These are phyloP conservation scores for Fusarium graminum DNA, from an alignment of 2,329 filamentous ascomycete genomes.

Conservation along the genomic window DNA sequence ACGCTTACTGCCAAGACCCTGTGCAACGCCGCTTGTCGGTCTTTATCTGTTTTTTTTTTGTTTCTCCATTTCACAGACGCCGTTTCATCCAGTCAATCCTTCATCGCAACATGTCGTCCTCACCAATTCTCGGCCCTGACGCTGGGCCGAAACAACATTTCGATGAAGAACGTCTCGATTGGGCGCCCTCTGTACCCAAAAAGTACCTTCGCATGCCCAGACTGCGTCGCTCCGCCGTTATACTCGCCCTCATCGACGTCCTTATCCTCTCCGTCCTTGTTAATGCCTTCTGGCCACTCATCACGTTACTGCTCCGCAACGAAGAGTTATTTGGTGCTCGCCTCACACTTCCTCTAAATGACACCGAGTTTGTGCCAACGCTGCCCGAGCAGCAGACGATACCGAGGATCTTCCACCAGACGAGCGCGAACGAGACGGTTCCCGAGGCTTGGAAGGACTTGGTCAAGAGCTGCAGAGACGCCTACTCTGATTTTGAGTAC, in stretches of 20 bases:
- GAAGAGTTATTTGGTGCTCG: constrained; percentile 51
- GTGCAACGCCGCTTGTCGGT: constrained; percentile 6
- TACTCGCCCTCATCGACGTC: constrained; percentile 72
- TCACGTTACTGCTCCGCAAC: constrained; percentile 71
- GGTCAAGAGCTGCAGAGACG: constrained; percentile 74
- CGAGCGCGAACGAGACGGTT: constrained; percentile 77
- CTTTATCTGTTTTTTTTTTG: neutral
- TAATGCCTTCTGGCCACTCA: constrained; percentile 76
- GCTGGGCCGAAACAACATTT: constrained; percentile 29
- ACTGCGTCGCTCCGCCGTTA: constrained; percentile 60
- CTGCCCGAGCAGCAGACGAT: constrained; percentile 76
- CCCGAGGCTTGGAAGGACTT: constrained; percentile 74
- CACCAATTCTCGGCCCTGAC: constrained; percentile 28
- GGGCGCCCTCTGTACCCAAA: constrained; percentile 43
- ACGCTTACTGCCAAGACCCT: neutral
- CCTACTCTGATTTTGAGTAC: constrained; percentile 80
- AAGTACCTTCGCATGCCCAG: constrained; percentile 43
- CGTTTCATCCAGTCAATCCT: neutral
- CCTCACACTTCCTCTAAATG: constrained; percentile 63
- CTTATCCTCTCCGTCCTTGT: constrained; percentile 74
- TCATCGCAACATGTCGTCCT: constrained; percentile 17
- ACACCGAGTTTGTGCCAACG: constrained; percentile 65
- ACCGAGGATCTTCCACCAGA: constrained; percentile 83
- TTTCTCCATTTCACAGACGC: neutral
- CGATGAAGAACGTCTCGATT: constrained; percentile 48